Evolutionary conservation across 306 rosid species (phyloP).

Genomic region (Castanea mollissima): DNA sequence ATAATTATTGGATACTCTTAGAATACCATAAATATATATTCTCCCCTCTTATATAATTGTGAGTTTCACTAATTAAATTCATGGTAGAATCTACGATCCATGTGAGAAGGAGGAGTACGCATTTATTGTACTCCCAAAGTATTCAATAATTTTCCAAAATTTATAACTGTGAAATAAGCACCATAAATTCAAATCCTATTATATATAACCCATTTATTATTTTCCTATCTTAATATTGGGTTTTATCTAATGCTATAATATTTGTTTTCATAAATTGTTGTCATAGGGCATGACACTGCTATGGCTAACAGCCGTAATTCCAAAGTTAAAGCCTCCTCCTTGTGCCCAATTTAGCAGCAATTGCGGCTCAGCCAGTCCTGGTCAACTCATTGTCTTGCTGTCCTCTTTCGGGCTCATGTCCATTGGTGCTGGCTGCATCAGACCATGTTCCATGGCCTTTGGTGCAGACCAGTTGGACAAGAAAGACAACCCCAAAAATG

Average conservation of each 20-base stretch:
- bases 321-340: constrained; percentile 14
- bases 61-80: no score
- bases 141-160: no score
- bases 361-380: not conserved
- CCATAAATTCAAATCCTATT: no score
- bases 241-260: not conserved
- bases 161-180: no score
- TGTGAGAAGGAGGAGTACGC: no score
- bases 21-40: no score
- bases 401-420: constrained; percentile 43
- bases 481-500: constrained; percentile 2
- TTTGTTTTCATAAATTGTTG: not conserved
- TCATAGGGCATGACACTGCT: constrained; percentile 11
- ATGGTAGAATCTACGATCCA: accelerated
- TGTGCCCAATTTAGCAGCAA: not conserved
- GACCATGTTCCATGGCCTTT: constrained; percentile 60
- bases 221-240: not conserved
- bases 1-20: no score
- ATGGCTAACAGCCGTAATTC: constrained; percentile 18
- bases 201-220: no score
- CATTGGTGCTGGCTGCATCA: constrained; percentile 57
- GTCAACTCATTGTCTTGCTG: constrained; percentile 4
- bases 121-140: no score
- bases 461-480: constrained; percentile 49
- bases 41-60: accelerated